These are phyloP conservation scores for Coniella lustricola DNA, from an alignment of 2,329 filamentous ascomycete genomes.

Conservation along the genomic window DNA sequence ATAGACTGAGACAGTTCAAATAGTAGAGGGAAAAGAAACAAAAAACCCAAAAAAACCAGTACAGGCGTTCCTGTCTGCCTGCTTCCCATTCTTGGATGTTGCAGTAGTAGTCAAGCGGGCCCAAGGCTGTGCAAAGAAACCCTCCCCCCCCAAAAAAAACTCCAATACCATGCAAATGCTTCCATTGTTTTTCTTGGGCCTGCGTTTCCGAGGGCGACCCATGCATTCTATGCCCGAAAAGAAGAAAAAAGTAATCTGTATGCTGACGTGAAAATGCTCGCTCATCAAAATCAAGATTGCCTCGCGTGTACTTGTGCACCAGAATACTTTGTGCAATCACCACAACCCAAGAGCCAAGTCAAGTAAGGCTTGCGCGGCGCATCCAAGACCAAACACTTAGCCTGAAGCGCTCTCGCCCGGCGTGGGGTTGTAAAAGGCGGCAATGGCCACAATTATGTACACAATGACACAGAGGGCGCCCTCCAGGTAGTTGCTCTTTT, in stretches of 20 bases:
- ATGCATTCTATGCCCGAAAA: too few species aligned
- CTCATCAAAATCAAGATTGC: too few species aligned
- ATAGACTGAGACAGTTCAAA: too few species aligned
- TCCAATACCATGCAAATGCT: conserved; percentile 4
- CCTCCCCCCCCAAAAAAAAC: neutral
- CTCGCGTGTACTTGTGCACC: too few species aligned
- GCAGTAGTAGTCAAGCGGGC: too few species aligned
- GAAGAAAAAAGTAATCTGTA: neutral
- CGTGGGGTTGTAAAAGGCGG: conserved; percentile 51
- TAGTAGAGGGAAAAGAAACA: too few species aligned
- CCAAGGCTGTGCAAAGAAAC: too few species aligned
- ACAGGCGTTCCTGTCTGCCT: too few species aligned
- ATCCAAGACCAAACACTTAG: neutral
- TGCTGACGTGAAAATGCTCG: neutral
- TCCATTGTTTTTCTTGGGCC: neutral
- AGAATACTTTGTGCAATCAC: too few species aligned
- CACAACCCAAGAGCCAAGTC: too few species aligned
- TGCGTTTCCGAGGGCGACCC: neutral
- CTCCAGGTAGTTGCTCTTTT: conserved; percentile 87
- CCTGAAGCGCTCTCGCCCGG: conserved; percentile 18
- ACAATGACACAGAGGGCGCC: conserved; percentile 70
- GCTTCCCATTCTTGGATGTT: too few species aligned
- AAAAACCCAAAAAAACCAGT: too few species aligned
- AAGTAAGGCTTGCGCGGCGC: neutral
- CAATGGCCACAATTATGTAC: conserved; percentile 53